Conservation (phyloP, 352 stramenopile species). For the Thraustotheca clavata region DNA sequence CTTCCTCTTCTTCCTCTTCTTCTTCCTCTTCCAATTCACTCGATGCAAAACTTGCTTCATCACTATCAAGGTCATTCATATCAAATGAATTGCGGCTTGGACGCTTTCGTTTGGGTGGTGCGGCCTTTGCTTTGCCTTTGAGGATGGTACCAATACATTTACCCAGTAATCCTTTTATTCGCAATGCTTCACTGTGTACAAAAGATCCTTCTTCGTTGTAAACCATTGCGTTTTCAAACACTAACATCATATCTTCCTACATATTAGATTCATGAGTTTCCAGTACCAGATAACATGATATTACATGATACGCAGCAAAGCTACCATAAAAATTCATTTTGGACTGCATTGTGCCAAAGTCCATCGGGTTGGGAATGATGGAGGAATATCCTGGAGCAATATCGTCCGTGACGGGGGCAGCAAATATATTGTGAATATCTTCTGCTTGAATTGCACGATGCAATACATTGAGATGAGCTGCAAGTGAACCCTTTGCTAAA, state of each 20-base stretch:
- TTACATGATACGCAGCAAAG: conserved; percentile 76
- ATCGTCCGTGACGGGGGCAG: conserved; percentile 78
- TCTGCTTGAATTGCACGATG: conserved; percentile 14
- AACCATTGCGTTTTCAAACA: conserved; percentile 70
- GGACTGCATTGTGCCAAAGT: conserved; percentile 90
- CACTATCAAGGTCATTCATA: conserved; percentile 7
- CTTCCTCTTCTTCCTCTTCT: conserved; percentile 47
- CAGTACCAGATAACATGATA: conserved; percentile 18
- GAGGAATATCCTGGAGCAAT: conserved; percentile 90
- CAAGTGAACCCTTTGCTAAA: conserved; percentile 4
- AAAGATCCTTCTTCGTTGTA: conserved; percentile 65
- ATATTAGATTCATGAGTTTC: background rate
- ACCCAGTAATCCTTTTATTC: conserved; percentile 52
- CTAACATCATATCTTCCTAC: conserved; percentile 60
- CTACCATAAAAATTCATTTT: conserved; percentile 62
- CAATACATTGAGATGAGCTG: background rate
- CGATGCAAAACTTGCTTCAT: conserved; percentile 1
- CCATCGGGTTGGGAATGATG: conserved; percentile 85
- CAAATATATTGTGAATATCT: conserved; percentile 84
- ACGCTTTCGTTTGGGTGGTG: background rate
- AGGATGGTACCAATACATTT: conserved; percentile 69
- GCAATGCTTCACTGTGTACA: conserved; percentile 31
- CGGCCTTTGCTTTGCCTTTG: conserved; percentile 19
- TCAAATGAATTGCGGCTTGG: background rate
- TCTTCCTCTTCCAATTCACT: conserved; percentile 39